These are phyloP conservation scores for Fagus sylvatica DNA, from an alignment of 306 rosid species.

Conservation along the genomic window DNA sequence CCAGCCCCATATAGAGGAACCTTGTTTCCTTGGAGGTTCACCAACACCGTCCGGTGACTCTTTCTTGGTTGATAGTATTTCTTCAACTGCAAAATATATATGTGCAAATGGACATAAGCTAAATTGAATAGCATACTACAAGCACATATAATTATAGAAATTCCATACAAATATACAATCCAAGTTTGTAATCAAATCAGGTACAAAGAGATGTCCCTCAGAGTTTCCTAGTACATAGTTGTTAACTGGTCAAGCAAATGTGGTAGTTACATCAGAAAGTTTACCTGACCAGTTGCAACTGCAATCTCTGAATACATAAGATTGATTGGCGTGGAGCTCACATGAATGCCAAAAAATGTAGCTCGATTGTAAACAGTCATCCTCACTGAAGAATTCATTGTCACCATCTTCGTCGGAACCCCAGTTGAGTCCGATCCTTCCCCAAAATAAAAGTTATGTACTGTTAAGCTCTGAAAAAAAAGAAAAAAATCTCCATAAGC, in stretches of 20 bases:
- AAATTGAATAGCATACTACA: not conserved
- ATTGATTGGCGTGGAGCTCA: slow-evolving; percentile 56
- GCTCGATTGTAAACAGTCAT: slow-evolving; percentile 80
- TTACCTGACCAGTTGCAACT: slow-evolving; percentile 83
- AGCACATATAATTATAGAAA: too few relatives aligned
- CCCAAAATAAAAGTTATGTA: slow-evolving; percentile 73
- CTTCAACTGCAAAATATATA: slow-evolving; percentile 49
- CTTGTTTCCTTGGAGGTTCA: slow-evolving; percentile 66
- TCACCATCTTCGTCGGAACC: slow-evolving; percentile 85
- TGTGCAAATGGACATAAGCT: slow-evolving; percentile 1
- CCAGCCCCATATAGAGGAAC: slow-evolving; percentile 87
- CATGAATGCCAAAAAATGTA: slow-evolving; percentile 75
- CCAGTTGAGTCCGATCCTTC: slow-evolving; percentile 85
- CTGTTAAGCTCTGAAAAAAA: slow-evolving; percentile 60
- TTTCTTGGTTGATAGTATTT: slow-evolving; percentile 75
- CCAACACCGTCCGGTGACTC: slow-evolving; percentile 40
- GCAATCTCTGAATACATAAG: slow-evolving; percentile 72
- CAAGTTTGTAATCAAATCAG: too few relatives aligned
- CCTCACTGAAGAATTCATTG: slow-evolving; percentile 67
- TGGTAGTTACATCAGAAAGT: slow-evolving; percentile 12
- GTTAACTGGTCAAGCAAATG: not conserved
- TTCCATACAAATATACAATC: too few relatives aligned
- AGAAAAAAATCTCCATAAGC: slow-evolving; percentile 15
- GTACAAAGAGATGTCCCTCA: too few relatives aligned
- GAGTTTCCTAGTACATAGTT: too few relatives aligned